Conservation (phyloP, 306 rosid genomes). For the Boehmeria nivea region DNA sequence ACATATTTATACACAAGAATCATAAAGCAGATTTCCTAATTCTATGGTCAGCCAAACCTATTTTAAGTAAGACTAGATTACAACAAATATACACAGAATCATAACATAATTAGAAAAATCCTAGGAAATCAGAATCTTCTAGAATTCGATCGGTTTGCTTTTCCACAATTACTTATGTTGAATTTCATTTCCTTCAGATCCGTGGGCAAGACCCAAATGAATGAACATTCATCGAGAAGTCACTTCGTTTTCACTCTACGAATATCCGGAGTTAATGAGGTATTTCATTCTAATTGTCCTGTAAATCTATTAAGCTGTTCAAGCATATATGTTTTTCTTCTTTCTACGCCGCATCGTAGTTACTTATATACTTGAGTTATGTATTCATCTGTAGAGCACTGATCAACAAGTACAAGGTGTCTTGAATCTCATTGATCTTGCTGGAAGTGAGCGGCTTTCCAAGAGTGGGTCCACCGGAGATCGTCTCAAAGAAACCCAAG, state of each 20-base stretch:
- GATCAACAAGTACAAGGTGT: constrained; percentile 96
- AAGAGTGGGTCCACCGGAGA: constrained; percentile 94
- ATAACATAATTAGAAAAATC: too few species aligned
- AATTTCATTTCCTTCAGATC: constrained; percentile 45
- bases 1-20: too few species aligned
- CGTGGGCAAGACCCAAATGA: constrained; percentile 97
- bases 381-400: constrained; percentile 51
- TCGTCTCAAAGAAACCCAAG: constrained; percentile 95
- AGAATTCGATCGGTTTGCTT: too few species aligned
- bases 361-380: constrained; percentile 1
- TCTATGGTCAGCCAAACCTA: too few species aligned
- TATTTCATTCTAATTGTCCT: constrained; percentile 13
- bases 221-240: constrained; percentile 95
- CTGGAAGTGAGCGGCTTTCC: constrained; percentile 97
- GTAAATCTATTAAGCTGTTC: not conserved
- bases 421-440: constrained; percentile 93
- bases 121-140: too few species aligned
- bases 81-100: too few species aligned
- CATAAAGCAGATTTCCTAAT: too few species aligned
- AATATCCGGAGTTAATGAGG: constrained; percentile 89
- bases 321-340: not conserved
- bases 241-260: constrained; percentile 96
- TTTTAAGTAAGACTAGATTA: too few species aligned
- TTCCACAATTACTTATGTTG: constrained; percentile 1
- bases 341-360: constrained; percentile 5